A percentile compares a stretch with the other conserved stretches of the same genome.
These are phyloP conservation scores for Peronospora belbahrii DNA, from an alignment of 352 stramenopile genomes.

Conservation along the genomic window DNA sequence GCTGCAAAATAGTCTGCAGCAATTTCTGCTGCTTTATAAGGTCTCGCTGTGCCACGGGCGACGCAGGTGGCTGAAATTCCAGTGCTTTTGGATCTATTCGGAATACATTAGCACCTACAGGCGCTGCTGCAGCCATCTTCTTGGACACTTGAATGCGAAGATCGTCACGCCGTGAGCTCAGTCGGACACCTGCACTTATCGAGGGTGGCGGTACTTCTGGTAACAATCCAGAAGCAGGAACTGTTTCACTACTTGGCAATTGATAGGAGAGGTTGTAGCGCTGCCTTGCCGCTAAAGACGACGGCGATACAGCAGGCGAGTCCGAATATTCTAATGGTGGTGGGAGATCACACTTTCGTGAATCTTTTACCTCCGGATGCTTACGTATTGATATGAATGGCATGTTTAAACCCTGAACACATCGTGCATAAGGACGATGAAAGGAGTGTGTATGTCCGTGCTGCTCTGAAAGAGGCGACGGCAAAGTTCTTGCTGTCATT, in stretches of 20 bases:
- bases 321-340: constrained; percentile 29
- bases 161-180: constrained; percentile 36
- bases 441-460: constrained; percentile 13
- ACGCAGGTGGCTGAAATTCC: constrained; percentile 46
- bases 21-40: constrained; percentile 54
- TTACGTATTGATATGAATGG: constrained; percentile 6
- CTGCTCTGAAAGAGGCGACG: constrained; percentile 13
- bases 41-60: constrained; percentile 52
- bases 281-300: constrained; percentile 14
- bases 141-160: constrained; percentile 74
- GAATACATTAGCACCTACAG: constrained; percentile 1
- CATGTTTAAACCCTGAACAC: constrained; percentile 10
- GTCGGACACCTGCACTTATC: constrained; percentile 9
- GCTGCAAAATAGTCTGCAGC: constrained; percentile 51
- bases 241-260: constrained; percentile 5
- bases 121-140: constrained; percentile 55
- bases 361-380: constrained; percentile 1
- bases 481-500: constrained; percentile 6
- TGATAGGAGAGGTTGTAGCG: constrained; percentile 22
- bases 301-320: constrained; percentile 25
- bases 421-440: constrained; percentile 18
- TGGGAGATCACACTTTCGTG: constrained; percentile 5
- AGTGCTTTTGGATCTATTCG: constrained; percentile 8
- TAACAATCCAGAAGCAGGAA: background rate
- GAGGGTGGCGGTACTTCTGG: constrained; percentile 5